Evolutionary conservation across 2,329 filamentous ascomycete species (phyloP), one percentile per base, ranked within the genome.

Genomic region (Elsinoe batatas): DNA sequence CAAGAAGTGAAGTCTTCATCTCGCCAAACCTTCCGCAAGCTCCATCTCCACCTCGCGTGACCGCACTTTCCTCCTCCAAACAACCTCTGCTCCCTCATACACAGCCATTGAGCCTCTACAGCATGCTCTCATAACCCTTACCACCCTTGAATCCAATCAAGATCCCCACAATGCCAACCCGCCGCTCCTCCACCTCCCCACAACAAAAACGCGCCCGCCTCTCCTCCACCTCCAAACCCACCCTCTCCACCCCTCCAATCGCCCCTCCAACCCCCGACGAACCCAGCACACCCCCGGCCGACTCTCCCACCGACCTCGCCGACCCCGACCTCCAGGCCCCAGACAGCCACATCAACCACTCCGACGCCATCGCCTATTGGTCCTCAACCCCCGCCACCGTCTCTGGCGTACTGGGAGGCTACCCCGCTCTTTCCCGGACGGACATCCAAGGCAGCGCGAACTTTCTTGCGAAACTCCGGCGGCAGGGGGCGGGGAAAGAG

Each of bases 401-500:
- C 60, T 79, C 85, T 63, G 88, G 88, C 65, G 91, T 93, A 84
- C 83, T 95, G 1, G 90, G 88, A 59, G 87, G 79, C 57, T 91
- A 69, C 74, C 80, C 80, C 1, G 77, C 82, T 67, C 78, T 87
- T 64, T 85, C 82, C 33, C 79, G 81, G 59, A 78, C 86, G 58
- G 88, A 91, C 67, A 74, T 91, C 6, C 81, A 83, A 62, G 84
- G 84, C 40, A 87, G 82, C 0, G 77, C 79, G 33, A 83, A 78
- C 53, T 89, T 91, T 68, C 69, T 89, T 33, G 78, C 81, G 12
- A 87, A 87, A 64, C 71, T 90, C 3, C 79, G 79, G 6, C 70
- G 74, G 15, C 30, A 17, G 22, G 26, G 38, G 22, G 20, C 26
- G n/a, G n/a, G 13, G 40, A 32, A 22, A 35, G 38, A 20, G 18